phyloP scores from a whole-genome alignment of 2,329 filamentous ascomycete species.

The Phoma sp. region DNA sequence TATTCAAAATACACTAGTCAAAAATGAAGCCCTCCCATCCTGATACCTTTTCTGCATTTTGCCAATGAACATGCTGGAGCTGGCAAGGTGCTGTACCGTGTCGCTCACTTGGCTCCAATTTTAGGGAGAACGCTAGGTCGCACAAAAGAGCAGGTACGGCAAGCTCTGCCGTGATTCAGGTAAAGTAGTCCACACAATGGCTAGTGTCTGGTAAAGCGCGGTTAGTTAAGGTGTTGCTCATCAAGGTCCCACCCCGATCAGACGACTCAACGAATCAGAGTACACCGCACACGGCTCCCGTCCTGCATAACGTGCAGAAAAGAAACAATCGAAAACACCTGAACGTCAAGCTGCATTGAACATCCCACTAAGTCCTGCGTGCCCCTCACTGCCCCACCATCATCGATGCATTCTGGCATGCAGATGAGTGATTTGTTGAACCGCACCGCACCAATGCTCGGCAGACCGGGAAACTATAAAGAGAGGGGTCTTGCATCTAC shows the following conservation, averaged over 20 bases:
- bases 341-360: slow-evolving; percentile 3
- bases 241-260: slow-evolving; percentile 1
- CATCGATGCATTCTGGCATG: neutral
- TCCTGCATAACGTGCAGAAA: neutral
- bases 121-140: neutral
- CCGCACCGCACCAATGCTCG: neutral
- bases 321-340: neutral
- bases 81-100: too few relatives aligned
- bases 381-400: slow-evolving; percentile 16
- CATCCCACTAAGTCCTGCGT: slow-evolving; percentile 1
- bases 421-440: slow-evolving; percentile 14
- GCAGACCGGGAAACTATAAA: slow-evolving; percentile 2
- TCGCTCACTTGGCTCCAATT: too few relatives aligned
- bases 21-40: too few relatives aligned
- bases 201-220: slow-evolving; percentile 9
- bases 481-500: neutral
- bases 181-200: neutral
- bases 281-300: neutral
- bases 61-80: too few relatives aligned
- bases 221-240: slow-evolving; percentile 3
- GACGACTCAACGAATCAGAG: neutral
- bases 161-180: neutral
- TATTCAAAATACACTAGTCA: too few relatives aligned
- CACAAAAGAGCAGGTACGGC: neutral
- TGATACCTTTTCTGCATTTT: too few relatives aligned